Evolutionary conservation across 1,139 yeast genomes (phyloP), one percentile per base, ranked within the genome.

Genomic region (Diutina rugosa): DNA sequence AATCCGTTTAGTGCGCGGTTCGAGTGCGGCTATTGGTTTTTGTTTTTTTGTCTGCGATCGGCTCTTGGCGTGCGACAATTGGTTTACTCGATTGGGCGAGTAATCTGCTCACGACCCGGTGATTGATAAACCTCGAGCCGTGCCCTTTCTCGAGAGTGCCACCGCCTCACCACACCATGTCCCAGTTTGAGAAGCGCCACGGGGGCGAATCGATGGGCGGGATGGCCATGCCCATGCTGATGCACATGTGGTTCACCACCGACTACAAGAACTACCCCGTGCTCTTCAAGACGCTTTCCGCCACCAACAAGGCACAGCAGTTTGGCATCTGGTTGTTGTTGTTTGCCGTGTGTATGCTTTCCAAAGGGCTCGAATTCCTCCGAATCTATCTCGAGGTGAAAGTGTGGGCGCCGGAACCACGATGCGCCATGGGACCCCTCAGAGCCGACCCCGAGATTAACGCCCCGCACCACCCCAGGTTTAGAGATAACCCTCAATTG

Each of bases 271-370:
- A 73, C 56, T 81, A 81, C 62, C 89, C 91, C 0, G 88, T 87
- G 0, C 63, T 86, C 9, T 86, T 86, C 71, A 68, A 74, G 58
- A 68, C 69, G 0, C 69, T 87, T 56, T 62, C 65, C 18, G 91
- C 93, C 3, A 61, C 70, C 3, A 72, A 70, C 54, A 79, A 78
- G 30, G 90, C 77, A 14, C 77, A 79, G 58, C 90, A 88, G 0
- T 86, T 86, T 66, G 95, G 91, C 44, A 85, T 87, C 26, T 87
- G 85, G 63, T 69, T 83, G 49, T 70, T 84, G 41, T 66, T 87
- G 41, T 79, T 86, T 63, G 76, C 78, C 45, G 71, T 80, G 14
- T 84, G 85, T 0, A 79, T 86, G 62, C 68, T 77, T 49, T 74
- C 83, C 58, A 77, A 87, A 64, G 84, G 86, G 4, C 59, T 84